Evolutionary conservation across 2,329 filamentous ascomycete genomes (phyloP), one percentile per base, ranked within the genome.

Genomic region (Sphaerostilbella broomeana): DNA sequence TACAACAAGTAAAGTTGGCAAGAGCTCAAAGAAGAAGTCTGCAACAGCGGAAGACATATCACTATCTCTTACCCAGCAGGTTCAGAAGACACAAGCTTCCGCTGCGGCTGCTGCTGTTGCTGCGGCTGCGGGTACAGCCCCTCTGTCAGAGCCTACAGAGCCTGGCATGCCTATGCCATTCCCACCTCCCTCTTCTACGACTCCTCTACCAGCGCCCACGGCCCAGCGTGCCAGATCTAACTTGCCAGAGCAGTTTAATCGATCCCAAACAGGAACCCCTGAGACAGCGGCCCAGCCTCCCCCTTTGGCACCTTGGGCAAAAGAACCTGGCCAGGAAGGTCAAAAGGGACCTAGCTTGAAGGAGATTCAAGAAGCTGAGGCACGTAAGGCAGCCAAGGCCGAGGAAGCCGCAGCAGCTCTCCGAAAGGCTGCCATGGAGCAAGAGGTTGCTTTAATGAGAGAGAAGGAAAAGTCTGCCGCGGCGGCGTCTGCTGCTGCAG

Each of bases 321-420:
- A 92, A 60, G 88, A 97, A 48, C 75, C 76, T 3, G 82, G 84
- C 34, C 65, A 71, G 5, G 73, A 79, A 44, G 66, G 74, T 17
- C 79, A 86, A 27, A 94, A 86, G 61, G 89, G 88, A 0, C 92
- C 90, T 2, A 95, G 89, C 44, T 69, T 98, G 47, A 94, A 88
- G 65, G 89, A 98, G 57, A 98, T 98, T 17, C 92, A 98, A 60
- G 90, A 95, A 61, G 83, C 86, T 4, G 92, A 98, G 61, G 90
- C 90, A 24, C 86, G 84, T 56, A 94, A 92, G 59, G 89, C 89
- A 9, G 90, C 90, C 36, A 86, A 94, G 63, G 81, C 79, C 10
- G 90, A 97, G 56, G 87, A 92, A 55, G 67, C 79, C 38, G 87
- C 86, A 12, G 80, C 81, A 24, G 83, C 86, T 28, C 75, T 83